Conservation (phyloP, 1,139 yeast genomes). For the Blastobotrys proliferans region DNA sequence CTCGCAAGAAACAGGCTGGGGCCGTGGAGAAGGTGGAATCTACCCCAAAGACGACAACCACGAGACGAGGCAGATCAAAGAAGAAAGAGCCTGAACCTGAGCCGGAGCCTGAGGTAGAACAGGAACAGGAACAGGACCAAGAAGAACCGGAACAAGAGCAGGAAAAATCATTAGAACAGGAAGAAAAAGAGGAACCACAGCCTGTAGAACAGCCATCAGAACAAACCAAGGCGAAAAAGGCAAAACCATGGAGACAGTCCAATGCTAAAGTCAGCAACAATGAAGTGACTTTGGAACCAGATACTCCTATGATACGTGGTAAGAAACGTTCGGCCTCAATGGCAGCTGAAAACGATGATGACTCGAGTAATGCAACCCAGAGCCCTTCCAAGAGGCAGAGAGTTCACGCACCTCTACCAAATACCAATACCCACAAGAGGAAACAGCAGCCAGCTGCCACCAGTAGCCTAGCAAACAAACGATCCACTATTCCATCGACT, state of each 20-base stretch:
- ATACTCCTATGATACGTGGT: constrained; percentile 4
- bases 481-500: neutral
- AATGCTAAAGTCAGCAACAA: neutral
- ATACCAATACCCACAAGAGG: neutral
- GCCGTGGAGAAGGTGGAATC: neutral
- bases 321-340: constrained; percentile 9
- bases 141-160: constrained; percentile 5
- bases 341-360: constrained; percentile 3
- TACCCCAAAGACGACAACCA: constrained; percentile 1
- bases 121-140: constrained; percentile 3
- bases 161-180: constrained; percentile 2
- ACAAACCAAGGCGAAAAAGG: too few relatives aligned
- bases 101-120: constrained; percentile 1
- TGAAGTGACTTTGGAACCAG: constrained; percentile 7
- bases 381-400: too few relatives aligned
- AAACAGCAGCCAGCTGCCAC: neutral
- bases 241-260: neutral
- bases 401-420: constrained; percentile 1
- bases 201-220: constrained; percentile 1
- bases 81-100: constrained; percentile 2
- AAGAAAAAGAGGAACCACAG: neutral
- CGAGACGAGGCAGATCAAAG: constrained; percentile 6
- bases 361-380: neutral
- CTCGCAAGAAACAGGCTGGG: constrained; percentile 5
- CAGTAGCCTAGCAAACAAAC: neutral